Percentiles rank a stretch among this genome's conserved stretches.
phyloP scores from a whole-genome alignment of 1,284 basidiomycete species.

The Ceratobasidium sp. region DNA sequence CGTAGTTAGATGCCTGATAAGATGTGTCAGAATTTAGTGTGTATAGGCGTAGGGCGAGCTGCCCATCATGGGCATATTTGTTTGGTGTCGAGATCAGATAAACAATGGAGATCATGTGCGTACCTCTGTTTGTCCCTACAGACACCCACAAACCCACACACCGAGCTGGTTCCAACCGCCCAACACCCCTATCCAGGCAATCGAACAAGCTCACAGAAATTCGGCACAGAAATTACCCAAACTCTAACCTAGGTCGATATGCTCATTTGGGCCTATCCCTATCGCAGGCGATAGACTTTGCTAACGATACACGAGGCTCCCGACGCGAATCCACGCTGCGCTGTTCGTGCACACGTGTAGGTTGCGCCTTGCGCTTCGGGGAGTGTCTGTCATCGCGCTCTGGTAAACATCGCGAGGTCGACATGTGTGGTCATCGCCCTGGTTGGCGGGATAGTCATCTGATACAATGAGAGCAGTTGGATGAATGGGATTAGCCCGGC shows the following conservation, averaged over 20 bases:
- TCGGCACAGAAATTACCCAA: not conserved
- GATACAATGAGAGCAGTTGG: not conserved
- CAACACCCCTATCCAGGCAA: not conserved
- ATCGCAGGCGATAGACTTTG: constrained; percentile 1
- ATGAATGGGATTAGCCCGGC: no score
- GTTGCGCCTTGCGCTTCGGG: not conserved
- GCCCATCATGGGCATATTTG: no score
- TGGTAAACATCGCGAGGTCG: constrained; percentile 11
- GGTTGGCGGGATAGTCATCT: constrained; percentile 19
- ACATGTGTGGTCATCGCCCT: not conserved
- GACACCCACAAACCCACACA: not conserved
- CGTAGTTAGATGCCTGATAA: not conserved
- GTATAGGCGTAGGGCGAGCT: no score
- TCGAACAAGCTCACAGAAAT: constrained; percentile 1
- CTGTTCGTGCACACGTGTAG: constrained; percentile 15
- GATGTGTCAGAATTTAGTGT: no score
- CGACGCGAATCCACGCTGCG: constrained; percentile 8
- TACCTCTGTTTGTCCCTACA: not conserved
- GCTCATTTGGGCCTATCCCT: constrained; percentile 2
- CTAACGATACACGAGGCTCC: constrained; percentile 11
- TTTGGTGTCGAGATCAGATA: no score
- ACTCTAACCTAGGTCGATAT: not conserved
- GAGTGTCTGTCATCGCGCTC: not conserved
- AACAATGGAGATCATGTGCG: not conserved
- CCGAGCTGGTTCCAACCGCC: not conserved